Percentiles rank a stretch among this genome's conserved stretches.
phyloP scores from a whole-genome alignment of 495 filamentous ascomycete species.

The Penicillium alfredii region DNA sequence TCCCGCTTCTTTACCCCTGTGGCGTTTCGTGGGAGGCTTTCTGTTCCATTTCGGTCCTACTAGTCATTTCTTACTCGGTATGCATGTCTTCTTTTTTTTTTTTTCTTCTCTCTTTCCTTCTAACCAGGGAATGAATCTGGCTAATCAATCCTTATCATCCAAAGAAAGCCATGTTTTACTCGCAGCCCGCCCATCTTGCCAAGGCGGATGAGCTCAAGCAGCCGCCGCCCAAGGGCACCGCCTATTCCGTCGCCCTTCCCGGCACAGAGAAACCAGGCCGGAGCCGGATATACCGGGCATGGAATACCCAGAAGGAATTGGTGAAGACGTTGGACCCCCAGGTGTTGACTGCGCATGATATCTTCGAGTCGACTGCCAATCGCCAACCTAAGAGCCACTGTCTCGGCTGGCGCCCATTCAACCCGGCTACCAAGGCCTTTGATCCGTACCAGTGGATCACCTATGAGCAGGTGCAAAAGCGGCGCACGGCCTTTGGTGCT shows the following conservation, averaged over 20 bases:
- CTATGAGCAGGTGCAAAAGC: conserved; percentile 71
- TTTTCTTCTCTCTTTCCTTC: conserved; percentile 1
- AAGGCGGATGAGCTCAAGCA: conserved; percentile 37
- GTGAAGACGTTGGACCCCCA: conserved; percentile 69
- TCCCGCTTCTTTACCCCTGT: conserved; percentile 6
- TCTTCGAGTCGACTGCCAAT: conserved; percentile 67
- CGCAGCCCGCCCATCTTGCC: conserved; percentile 34
- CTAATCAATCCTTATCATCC: conserved; percentile 4
- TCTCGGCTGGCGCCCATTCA: conserved; percentile 76
- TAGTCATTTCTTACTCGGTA: conserved; percentile 7
- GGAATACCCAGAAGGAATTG: conserved; percentile 64
- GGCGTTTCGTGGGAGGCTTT: conserved; percentile 1
- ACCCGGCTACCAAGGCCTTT: conserved; percentile 66
- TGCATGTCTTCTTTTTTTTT: conserved; percentile 2
- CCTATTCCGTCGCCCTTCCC: conserved; percentile 59
- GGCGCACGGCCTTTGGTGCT: conserved; percentile 78
- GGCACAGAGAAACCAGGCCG: conserved; percentile 68
- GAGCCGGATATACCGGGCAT: conserved; percentile 75
- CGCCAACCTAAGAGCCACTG: conserved; percentile 57
- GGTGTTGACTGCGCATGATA: conserved; percentile 69
- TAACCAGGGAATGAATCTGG: background rate
- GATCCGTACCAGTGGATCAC: conserved; percentile 79
- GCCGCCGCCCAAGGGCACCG: conserved; percentile 39
- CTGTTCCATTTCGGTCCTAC: conserved; percentile 9
- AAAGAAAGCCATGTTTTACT: conserved; percentile 35